Evolutionary conservation across 352 stramenopile genomes (phyloP).

Genomic region (Phytophthora crassamura): DNA sequence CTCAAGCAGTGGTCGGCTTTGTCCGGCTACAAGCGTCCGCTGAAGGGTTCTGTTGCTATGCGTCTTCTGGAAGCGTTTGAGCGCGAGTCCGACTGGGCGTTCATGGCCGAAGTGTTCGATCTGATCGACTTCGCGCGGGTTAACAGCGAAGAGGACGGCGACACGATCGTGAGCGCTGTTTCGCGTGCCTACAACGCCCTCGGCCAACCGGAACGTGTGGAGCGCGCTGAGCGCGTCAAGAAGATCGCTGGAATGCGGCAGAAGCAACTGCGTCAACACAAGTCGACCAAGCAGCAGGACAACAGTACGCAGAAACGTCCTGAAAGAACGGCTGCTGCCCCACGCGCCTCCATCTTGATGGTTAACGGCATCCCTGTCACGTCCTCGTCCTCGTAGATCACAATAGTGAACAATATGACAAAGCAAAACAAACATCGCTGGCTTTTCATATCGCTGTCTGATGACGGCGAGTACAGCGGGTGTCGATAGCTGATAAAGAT

Average conservation of each 20-base stretch:
- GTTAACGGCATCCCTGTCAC: slow-evolving; percentile 31
- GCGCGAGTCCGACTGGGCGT: slow-evolving; percentile 36
- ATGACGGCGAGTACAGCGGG: no score
- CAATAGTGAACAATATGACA: neutral
- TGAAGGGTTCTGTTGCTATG: slow-evolving; percentile 36
- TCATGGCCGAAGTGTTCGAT: slow-evolving; percentile 45
- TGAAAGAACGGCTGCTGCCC: neutral
- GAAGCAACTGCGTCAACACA: slow-evolving; percentile 24
- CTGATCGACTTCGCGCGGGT: slow-evolving; percentile 37
- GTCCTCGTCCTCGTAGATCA: slow-evolving; percentile 32
- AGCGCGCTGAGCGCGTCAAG: slow-evolving; percentile 28
- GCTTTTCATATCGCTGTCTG: no score
- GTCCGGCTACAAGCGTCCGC: slow-evolving; percentile 25
- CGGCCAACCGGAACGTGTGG: slow-evolving; percentile 26
- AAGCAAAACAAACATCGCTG: no score
- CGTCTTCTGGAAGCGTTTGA: slow-evolving; percentile 40
- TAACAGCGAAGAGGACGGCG: slow-evolving; percentile 28
- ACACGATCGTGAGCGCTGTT: slow-evolving; percentile 31
- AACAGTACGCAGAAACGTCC: neutral
- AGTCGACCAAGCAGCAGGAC: slow-evolving; percentile 10
- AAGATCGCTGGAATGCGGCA: slow-evolving; percentile 19
- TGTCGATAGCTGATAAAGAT: no score
- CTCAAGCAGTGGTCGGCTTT: slow-evolving; percentile 39
- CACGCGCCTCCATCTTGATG: slow-evolving; percentile 8
- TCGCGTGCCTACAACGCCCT: slow-evolving; percentile 46